A percentile compares a stretch with the other conserved stretches of the same genome.
These are phyloP conservation scores for Curvularia eragrostidis DNA, from an alignment of 2,329 filamentous ascomycete species.

Conservation along the genomic window DNA sequence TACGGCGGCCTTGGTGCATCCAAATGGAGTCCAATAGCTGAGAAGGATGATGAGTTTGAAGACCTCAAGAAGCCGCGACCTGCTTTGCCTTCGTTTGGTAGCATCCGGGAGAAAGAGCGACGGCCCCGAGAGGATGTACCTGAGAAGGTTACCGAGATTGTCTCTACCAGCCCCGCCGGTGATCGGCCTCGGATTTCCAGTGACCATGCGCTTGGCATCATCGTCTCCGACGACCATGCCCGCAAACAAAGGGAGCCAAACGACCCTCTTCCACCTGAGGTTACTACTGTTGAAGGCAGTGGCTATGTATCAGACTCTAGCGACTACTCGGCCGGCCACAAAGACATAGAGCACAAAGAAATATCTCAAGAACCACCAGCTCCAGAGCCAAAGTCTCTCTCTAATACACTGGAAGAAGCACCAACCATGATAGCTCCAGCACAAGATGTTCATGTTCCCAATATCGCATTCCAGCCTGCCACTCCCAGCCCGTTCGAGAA, in stretches of 20 bases:
- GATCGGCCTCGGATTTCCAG: conserved; percentile 61
- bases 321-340: conserved; percentile 23
- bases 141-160: conserved; percentile 60
- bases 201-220: conserved; percentile 65
- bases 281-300: conserved; percentile 71
- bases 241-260: conserved; percentile 51
- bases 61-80: conserved; percentile 76
- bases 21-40: conserved; percentile 53
- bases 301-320: conserved; percentile 69
- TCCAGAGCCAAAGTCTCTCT: conserved; percentile 41
- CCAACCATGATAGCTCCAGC: conserved; percentile 16
- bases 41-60: conserved; percentile 67
- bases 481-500: conserved; percentile 42
- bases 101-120: conserved; percentile 69
- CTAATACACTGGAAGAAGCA: conserved; percentile 23
- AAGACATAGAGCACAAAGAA: conserved; percentile 20
- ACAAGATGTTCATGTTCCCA: conserved; percentile 35
- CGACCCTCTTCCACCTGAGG: conserved; percentile 73
- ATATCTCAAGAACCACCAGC: conserved; percentile 20
- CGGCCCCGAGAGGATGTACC: conserved; percentile 57
- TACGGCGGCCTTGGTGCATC: conserved; percentile 36
- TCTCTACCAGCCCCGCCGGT: conserved; percentile 46
- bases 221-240: conserved; percentile 63
- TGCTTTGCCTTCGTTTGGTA: conserved; percentile 76
- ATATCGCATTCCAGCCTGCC: conserved; percentile 46